phyloP scores from a whole-genome alignment of 164 flowering plant genomes.

The Vitis riparia region DNA sequence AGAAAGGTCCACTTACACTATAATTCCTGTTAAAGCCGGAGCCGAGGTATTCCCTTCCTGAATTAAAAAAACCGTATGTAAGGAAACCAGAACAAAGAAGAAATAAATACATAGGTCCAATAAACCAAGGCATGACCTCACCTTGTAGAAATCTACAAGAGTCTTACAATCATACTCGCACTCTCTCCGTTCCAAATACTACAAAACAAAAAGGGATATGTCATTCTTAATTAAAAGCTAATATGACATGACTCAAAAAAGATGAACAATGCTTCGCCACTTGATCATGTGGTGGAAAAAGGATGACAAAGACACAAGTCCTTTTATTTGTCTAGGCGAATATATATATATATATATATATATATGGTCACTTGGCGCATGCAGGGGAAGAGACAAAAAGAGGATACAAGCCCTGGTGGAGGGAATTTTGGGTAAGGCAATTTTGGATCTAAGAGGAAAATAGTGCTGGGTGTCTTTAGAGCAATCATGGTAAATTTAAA shows the following conservation, averaged over 20 bases:
- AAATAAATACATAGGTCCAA: not conserved
- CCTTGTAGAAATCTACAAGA: conserved; percentile 79
- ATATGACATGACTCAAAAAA: not conserved
- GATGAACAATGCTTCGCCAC: no score
- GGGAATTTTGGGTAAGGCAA: no score
- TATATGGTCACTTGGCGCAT: no score
- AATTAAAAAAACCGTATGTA: conserved; percentile 1
- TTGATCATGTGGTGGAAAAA: no score
- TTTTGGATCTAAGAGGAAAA: no score
- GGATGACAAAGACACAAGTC: no score
- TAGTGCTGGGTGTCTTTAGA: no score
- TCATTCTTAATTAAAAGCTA: not conserved
- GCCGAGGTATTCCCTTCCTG: conserved; percentile 66
- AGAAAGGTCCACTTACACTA: conserved; percentile 60
- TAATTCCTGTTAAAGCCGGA: conserved; percentile 67
- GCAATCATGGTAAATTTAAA: no score
- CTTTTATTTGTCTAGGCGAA: no score
- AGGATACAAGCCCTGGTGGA: no score
- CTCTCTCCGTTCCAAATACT: conserved; percentile 95
- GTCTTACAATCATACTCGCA: conserved; percentile 90
- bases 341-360: no score
- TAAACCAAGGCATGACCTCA: conserved; percentile 18
- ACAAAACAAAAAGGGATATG: conserved; percentile 15
- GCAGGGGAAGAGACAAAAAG: no score
- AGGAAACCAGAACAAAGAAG: conserved; percentile 4